phyloP scores from a whole-genome alignment of 768 basidiomycete species.

The Suillus cothurnatus region DNA sequence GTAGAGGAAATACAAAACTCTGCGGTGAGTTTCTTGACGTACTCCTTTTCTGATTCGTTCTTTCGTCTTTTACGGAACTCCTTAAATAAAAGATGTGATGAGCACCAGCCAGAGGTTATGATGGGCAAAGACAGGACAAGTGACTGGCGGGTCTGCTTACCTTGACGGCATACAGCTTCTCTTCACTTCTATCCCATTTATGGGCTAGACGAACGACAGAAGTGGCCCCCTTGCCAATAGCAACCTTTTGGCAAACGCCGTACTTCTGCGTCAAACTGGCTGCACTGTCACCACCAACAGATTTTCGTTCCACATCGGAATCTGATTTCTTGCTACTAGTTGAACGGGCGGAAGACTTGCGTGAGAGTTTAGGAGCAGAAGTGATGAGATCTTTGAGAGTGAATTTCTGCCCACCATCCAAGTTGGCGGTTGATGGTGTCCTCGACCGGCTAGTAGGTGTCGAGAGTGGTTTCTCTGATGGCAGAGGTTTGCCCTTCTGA shows the following conservation, averaged over 20 bases:
- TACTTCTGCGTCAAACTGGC: slow-evolving; percentile 83
- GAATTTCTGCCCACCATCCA: slow-evolving; percentile 72
- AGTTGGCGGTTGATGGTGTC: slow-evolving; percentile 51
- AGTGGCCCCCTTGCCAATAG: slow-evolving; percentile 98
- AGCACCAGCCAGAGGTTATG: neutral
- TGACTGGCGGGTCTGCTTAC: slow-evolving; percentile 44
- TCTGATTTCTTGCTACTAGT: slow-evolving; percentile 67
- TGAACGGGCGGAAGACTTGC: slow-evolving; percentile 74
- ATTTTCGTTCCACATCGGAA: slow-evolving; percentile 54
- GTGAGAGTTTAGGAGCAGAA: slow-evolving; percentile 70
- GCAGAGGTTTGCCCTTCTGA: slow-evolving; percentile 22
- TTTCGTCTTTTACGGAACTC: slow-evolving; percentile 98
- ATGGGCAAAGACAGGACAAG: neutral
- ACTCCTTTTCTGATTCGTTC: slow-evolving; percentile 99
- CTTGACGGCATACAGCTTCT: slow-evolving; percentile 98
- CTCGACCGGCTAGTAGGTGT: slow-evolving; percentile 32
- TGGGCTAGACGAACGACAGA: slow-evolving; percentile 95
- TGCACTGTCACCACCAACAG: slow-evolving; percentile 52
- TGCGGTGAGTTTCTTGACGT: slow-evolving; percentile 99
- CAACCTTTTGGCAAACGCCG: slow-evolving; percentile 94
- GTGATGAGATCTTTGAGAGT: slow-evolving; percentile 80
- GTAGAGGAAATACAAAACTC: slow-evolving; percentile 99
- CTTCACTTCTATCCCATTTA: slow-evolving; percentile 97
- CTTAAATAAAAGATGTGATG: slow-evolving; percentile 40
- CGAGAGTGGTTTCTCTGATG: slow-evolving; percentile 18